Evolutionary conservation across 179 eudicot species (phyloP).

Genomic region (Corrigiola litoralis): DNA sequence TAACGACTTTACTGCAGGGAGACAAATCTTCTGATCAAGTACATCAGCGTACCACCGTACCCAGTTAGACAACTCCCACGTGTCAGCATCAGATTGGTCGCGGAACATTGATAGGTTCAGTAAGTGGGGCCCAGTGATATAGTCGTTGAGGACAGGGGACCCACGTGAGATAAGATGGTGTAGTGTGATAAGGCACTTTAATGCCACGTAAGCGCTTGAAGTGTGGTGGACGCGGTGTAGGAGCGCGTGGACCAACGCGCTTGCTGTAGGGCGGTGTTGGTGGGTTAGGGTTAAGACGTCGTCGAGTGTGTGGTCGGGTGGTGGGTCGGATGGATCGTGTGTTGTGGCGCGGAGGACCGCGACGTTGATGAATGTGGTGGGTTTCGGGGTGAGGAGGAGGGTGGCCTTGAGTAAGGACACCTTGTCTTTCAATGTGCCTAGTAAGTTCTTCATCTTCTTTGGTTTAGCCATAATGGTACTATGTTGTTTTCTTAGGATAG

Average conservation of each 20-base stretch:
- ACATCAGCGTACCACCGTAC: slow-evolving; percentile 62
- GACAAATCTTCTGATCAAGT: slow-evolving; percentile 30
- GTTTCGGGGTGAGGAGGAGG: slow-evolving; percentile 27
- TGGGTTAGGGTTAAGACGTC: slow-evolving; percentile 35
- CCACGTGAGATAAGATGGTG: slow-evolving; percentile 46
- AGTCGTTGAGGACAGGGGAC: slow-evolving; percentile 28
- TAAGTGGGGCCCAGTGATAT: slow-evolving; percentile 19
- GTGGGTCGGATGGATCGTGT: slow-evolving; percentile 36
- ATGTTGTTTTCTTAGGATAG: no score
- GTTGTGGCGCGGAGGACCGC: slow-evolving; percentile 66
- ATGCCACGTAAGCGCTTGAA: slow-evolving; percentile 43
- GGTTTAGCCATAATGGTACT: slow-evolving; percentile 21
- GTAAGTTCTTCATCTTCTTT: slow-evolving; percentile 16
- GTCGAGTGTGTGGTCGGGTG: slow-evolving; percentile 33
- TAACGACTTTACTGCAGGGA: slow-evolving; percentile 29
- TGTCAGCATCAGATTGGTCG: slow-evolving; percentile 34
- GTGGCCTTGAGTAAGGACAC: slow-evolving; percentile 43
- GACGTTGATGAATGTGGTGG: slow-evolving; percentile 27
- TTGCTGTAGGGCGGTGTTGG: slow-evolving; percentile 26
- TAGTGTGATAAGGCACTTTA: slow-evolving; percentile 59
- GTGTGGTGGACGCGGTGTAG: slow-evolving; percentile 45
- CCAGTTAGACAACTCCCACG: slow-evolving; percentile 51
- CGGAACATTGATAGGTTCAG: slow-evolving; percentile 7
- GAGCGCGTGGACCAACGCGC: slow-evolving; percentile 32
- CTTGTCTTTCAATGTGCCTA: slow-evolving; percentile 49